These are phyloP conservation scores for Hemileccinum impolitum DNA, from an alignment of 768 basidiomycete genomes.

Conservation along the genomic window DNA sequence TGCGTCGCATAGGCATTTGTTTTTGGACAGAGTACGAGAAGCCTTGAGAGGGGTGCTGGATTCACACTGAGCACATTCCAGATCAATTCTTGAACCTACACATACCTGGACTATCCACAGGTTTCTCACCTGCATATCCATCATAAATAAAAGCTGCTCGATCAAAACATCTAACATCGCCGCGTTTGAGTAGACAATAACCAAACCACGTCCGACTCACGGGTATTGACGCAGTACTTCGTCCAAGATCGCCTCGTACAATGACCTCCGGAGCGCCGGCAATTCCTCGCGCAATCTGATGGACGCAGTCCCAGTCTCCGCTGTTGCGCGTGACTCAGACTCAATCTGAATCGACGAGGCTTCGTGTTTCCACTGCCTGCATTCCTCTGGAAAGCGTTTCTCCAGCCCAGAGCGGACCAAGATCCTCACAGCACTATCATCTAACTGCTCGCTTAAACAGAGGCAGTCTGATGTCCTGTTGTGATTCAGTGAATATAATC, in stretches of 20 bases:
- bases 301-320: neutral
- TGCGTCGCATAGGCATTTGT: conserved; percentile 1
- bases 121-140: neutral
- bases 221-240: conserved; percentile 20
- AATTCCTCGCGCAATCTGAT: conserved; percentile 5
- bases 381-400: conserved; percentile 21
- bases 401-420: conserved; percentile 31
- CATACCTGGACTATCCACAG: conserved; percentile 6
- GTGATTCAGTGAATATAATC: no score
- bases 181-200: neutral
- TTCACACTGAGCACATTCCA: neutral
- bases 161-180: conserved; percentile 16
- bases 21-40: conserved; percentile 11
- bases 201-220: conserved; percentile 6
- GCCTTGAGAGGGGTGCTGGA: conserved; percentile 8
- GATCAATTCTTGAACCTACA: neutral
- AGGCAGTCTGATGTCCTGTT: conserved; percentile 24
- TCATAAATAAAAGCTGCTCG: conserved; percentile 5
- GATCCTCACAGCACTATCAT: conserved; percentile 24
- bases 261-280: conserved; percentile 8
- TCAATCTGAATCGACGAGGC: neutral
- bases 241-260: conserved; percentile 27
- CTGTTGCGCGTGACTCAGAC: accelerated
- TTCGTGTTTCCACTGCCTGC: conserved; percentile 23
- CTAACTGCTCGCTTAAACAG: conserved; percentile 20